These are phyloP conservation scores for Akanthomyces muscarius DNA, from an alignment of 2,329 filamentous ascomycete genomes.

Conservation along the genomic window DNA sequence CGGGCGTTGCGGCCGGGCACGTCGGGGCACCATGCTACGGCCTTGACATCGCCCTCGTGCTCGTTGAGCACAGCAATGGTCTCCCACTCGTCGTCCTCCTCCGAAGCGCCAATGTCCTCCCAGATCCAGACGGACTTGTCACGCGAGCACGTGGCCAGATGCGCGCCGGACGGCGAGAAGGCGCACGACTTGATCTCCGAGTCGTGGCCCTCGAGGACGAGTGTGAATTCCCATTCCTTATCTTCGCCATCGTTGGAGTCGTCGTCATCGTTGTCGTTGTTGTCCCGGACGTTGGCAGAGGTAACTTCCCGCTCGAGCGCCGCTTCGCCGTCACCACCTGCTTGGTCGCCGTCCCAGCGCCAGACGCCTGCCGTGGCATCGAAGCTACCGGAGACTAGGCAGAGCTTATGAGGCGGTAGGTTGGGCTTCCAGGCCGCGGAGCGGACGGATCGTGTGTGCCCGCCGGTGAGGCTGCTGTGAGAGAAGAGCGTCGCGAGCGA, in stretches of 20 bases:
- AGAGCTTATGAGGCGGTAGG: conserved; percentile 57
- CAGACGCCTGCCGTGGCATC: conserved; percentile 86
- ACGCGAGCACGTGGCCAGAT: conserved; percentile 83
- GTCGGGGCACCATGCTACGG: conserved; percentile 84
- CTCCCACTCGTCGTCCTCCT: conserved; percentile 92
- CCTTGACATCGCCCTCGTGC: conserved; percentile 93
- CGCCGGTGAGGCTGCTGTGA: conserved; percentile 76
- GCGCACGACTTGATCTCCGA: conserved; percentile 82
- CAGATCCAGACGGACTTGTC: conserved; percentile 98
- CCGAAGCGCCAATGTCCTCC: conserved; percentile 75
- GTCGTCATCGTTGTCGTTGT: conserved; percentile 23
- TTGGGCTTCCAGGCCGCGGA: conserved; percentile 83
- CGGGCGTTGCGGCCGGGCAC: conserved; percentile 45
- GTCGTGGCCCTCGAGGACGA: conserved; percentile 92
- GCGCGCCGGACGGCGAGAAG: conserved; percentile 69
- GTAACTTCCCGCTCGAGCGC: conserved; percentile 14
- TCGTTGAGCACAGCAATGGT: conserved; percentile 92
- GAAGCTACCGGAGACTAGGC: conserved; percentile 88
- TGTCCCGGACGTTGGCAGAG: conserved; percentile 18
- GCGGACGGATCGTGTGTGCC: conserved; percentile 87
- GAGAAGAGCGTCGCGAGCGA: conserved; percentile 76
- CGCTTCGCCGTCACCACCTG: conserved; percentile 18
- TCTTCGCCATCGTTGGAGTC: conserved; percentile 54
- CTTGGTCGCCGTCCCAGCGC: conserved; percentile 57
- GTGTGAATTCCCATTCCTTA: conserved; percentile 87